Base-by-base conservation (phyloP, 2,329 filamentous ascomycete genomes). In the Sporothrix euskadiensis region DNA sequence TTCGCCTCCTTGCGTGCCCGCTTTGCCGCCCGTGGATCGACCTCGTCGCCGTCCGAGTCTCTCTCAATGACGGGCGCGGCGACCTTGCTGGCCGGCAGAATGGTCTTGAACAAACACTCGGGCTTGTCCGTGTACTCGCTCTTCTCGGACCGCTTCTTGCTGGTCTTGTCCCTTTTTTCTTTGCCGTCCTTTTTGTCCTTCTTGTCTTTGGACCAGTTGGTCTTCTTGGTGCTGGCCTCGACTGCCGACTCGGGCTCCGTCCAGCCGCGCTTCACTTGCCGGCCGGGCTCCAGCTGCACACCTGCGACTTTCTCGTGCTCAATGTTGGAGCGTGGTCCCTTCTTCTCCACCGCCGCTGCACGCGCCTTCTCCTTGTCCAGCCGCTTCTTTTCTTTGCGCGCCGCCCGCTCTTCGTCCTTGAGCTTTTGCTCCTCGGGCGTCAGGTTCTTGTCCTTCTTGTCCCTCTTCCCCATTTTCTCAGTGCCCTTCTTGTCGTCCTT, bases 251-350 rank as follows among this genome's bases (percentile, higher is more conserved):
- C 59, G 7, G 90, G 86, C 75, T 94, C 92, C 0, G 92, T 95
- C 94, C 94, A 97, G 5, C 94, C 94, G 75, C 94, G 87, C 85
- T 96, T 97, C 75, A 98, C 90, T 79, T 92, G 92, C 77, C 94
- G 89, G 65, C 89, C 91, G 22, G 89, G 85, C 6, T 90, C 88
- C 54, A 99, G 83, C 78, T 92, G 89, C 66, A 94, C 86, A 4
- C 94, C 96, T 77, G 86, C 78, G 78, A 89, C 79, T 14, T 89
- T 81, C n/a, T 79, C 77, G 12, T 75, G 81, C 22, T 79, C 77
- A 8, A 77, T 79, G 68, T 75, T 79, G 59, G 77, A 78, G 66
- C 76, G 7, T 12, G 26, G 59, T 9, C 35, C 79, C 61, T 78
- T 78, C 74, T 79, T 69, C 8, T 49, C 14, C 14, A 14, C 14